Evolutionary conservation across 1,284 basidiomycete genomes (phyloP).

Genomic region (Ganoderma sinense): DNA sequence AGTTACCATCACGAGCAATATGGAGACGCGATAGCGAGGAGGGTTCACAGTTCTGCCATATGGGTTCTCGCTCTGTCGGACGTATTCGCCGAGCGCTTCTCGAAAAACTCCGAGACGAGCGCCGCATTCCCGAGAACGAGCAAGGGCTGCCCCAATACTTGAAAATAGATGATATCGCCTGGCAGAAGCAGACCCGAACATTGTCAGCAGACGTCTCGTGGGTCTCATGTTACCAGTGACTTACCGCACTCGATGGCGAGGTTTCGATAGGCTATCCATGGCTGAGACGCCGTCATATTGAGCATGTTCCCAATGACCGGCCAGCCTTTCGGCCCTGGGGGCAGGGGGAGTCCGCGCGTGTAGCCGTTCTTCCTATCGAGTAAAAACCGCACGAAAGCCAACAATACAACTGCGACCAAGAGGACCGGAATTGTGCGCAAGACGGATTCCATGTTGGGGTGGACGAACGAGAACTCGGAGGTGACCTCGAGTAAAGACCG

Average conservation of each 20-base stretch:
- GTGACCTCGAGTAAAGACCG: background rate
- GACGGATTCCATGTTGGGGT: background rate
- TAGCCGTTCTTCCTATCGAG: conserved; percentile 6
- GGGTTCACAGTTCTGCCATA: conserved; percentile 26
- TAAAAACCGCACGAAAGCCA: conserved; percentile 2
- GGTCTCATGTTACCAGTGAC: background rate
- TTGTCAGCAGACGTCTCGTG: background rate
- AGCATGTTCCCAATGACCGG: conserved; percentile 20
- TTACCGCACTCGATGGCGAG: conserved; percentile 11
- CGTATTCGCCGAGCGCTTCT: conserved; percentile 32
- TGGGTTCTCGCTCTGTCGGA: conserved; percentile 22
- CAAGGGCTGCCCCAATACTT: conserved; percentile 22
- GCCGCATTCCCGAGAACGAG: conserved; percentile 22
- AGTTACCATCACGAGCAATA: background rate
- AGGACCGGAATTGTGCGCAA: background rate
- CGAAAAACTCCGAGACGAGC: conserved; percentile 29
- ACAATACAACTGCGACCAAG: background rate
- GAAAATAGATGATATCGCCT: conserved; percentile 33
- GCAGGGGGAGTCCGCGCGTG: conserved; percentile 7
- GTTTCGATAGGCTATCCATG: conserved; percentile 13
- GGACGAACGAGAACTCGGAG: background rate
- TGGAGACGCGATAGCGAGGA: background rate
- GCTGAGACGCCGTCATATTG: conserved; percentile 7
- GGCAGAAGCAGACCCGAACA: conserved; percentile 23
- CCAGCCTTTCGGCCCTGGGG: conserved; percentile 17